phyloP scores from a whole-genome alignment of 306 rosid species.

The Sechiopsis laciniata region DNA sequence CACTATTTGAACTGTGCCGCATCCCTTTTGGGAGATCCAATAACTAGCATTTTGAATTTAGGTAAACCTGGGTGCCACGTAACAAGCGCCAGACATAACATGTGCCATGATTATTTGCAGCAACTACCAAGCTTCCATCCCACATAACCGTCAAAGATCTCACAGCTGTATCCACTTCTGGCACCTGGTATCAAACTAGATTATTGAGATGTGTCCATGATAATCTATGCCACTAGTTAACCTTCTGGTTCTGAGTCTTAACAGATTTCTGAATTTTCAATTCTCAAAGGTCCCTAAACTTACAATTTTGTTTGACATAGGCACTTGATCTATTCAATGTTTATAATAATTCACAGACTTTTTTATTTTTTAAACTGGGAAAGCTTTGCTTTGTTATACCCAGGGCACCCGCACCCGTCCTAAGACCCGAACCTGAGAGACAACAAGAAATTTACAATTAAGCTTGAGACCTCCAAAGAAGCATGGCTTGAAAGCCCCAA shows the following conservation, averaged over 20 bases:
- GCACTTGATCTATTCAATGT: not conserved
- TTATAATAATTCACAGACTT: no score
- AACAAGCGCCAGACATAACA: constrained; percentile 97
- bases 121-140: constrained; percentile 99
- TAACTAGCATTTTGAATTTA: constrained; percentile 14
- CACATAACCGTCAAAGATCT: constrained; percentile 97
- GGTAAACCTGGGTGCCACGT: constrained; percentile 83
- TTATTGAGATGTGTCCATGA: constrained; percentile 21
- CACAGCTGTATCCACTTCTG: constrained; percentile 97
- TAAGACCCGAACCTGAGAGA: no score
- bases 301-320: not conserved
- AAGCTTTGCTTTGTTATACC: no score
- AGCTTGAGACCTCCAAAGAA: no score
- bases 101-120: constrained; percentile 96
- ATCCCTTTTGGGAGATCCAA: not conserved
- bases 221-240: not conserved
- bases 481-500: no score
- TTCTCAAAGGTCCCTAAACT: not conserved
- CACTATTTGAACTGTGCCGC: not conserved
- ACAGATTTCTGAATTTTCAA: not conserved
- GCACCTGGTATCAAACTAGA: constrained; percentile 58
- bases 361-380: no score
- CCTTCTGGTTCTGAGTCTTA: not conserved
- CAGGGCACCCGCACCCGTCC: no score
- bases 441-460: no score